Conservation (phyloP, 208 protist genomes). For the Acanthamoeba pearcei region DNA sequence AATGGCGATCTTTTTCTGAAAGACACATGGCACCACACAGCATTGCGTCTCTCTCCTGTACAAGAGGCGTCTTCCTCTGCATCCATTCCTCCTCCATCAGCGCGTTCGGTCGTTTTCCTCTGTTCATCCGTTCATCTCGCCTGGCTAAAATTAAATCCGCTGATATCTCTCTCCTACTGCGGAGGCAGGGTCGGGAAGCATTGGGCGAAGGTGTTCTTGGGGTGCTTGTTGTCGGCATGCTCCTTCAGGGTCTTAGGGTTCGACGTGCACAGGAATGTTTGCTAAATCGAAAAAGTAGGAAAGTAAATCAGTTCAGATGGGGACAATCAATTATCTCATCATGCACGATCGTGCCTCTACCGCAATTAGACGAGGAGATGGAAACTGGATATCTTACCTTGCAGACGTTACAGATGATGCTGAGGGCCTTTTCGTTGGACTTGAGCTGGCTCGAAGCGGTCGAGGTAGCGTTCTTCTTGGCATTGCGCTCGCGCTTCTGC, state of each 20-base stretch:
- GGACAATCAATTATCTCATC: background rate
- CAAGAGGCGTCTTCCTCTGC: no score
- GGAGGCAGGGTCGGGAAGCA: constrained; percentile 74
- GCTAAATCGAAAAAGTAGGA: constrained; percentile 28
- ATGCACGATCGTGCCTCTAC: background rate
- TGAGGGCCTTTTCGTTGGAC: constrained; percentile 79
- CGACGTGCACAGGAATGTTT: constrained; percentile 80
- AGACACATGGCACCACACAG: no score
- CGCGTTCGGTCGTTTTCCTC: background rate
- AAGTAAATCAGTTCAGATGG: background rate
- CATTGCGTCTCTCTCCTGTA: no score
- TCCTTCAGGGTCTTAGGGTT: constrained; percentile 76
- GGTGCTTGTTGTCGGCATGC: constrained; percentile 82
- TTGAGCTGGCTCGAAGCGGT: constrained; percentile 78
- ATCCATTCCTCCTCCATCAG: no score
- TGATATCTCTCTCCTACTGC: background rate
- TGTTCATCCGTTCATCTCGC: background rate
- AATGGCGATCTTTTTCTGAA: no score
- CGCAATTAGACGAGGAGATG: background rate
- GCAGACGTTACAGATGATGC: constrained; percentile 80
- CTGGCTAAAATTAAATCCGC: background rate
- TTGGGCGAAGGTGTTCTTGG: constrained; percentile 77
- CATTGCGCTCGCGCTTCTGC: constrained; percentile 82
- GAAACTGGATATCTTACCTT: constrained; percentile 8
- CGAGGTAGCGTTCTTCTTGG: constrained; percentile 68